Conservation (phyloP, 2,329 filamentous ascomycete species). For the Alternaria consortialis region DNA sequence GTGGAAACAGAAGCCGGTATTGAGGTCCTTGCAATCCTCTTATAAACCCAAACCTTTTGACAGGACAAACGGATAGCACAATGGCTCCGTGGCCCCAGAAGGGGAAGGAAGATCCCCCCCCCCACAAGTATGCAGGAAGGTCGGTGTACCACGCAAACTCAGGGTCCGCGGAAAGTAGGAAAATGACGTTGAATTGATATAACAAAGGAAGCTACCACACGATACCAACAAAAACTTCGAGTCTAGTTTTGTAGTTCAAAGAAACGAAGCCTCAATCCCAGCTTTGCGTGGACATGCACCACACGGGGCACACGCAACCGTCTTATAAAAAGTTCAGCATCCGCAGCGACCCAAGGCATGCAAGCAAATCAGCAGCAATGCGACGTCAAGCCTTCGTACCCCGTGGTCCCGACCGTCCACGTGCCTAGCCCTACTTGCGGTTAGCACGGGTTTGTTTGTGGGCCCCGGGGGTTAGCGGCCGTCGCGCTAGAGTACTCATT, state of each 20-base stretch:
- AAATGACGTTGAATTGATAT: conserved; percentile 18
- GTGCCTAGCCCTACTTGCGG: conserved; percentile 1
- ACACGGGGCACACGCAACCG: neutral
- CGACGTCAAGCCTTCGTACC: conserved; percentile 10
- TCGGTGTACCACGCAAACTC: conserved; percentile 1
- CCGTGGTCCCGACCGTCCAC: conserved; percentile 8
- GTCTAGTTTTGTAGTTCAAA: too few relatives aligned
- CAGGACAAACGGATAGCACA: neutral
- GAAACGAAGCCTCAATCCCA: neutral
- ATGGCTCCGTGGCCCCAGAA: conserved; percentile 1
- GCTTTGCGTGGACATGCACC: neutral
- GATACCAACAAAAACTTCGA: neutral
- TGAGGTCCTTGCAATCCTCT: neutral
- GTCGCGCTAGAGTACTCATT: conserved; percentile 6
- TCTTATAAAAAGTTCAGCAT: neutral
- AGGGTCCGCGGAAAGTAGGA: conserved; percentile 6
- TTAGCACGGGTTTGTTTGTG: conserved; percentile 2
- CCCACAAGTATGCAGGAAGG: neutral
- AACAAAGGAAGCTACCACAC: neutral
- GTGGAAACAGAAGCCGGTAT: neutral
- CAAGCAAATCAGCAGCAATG: neutral
- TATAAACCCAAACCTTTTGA: neutral
- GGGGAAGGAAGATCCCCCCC: neutral
- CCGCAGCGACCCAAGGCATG: neutral
- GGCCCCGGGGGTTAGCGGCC: conserved; percentile 4